Evolutionary conservation across 495 filamentous ascomycete species (phyloP), one percentile per base, ranked within the genome.

Genomic region (Annulohypoxylon bovei): DNA sequence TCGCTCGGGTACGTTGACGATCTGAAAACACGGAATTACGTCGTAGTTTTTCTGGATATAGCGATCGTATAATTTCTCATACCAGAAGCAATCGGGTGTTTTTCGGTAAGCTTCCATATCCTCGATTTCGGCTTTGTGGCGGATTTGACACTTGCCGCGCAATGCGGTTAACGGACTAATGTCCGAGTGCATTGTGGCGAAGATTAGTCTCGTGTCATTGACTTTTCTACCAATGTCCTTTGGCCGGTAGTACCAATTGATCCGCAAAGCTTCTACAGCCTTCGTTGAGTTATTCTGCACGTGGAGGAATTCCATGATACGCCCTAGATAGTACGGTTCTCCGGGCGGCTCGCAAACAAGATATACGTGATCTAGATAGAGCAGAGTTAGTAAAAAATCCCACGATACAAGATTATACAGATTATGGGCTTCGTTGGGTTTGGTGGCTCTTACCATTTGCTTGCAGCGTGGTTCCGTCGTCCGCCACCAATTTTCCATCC

Each of bases 11-110:
- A 99, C 95, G 78, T 99, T 99, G 80, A 98, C 94, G 59, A 99
- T 94, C 76, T 93, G 89, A 46, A 84, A 88, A 1, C 93, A 95
- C 1, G 95, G 95, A 59, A 99, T 94, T 32, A 97, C 92, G 64
- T 98, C 96, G 83, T 98, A 99, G 78, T 93, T 91, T 44, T 97
- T 95, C 72, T 97, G 94, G 53, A 98, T 98, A 81, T 98, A 99
- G 18, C 95, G 90, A 81, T 99, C 95, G 79, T 94, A 98, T 80
- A 98, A 88, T 77, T 97, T 96, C 74, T 97, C 94, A 77, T 92
- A 99, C 91, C 93, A 99, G 76, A 99, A 99, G 68, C 85, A 87
- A 78, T 99, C 92, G 65, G 90, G 89, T 22, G 79, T 81, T 77
- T 92, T 93, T 73, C 95, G 90, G 78, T 96, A 97, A 49, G 90